Base-by-base conservation (phyloP, 2,329 filamentous ascomycete genomes). In the Alternaria triticimaculans region DNA sequence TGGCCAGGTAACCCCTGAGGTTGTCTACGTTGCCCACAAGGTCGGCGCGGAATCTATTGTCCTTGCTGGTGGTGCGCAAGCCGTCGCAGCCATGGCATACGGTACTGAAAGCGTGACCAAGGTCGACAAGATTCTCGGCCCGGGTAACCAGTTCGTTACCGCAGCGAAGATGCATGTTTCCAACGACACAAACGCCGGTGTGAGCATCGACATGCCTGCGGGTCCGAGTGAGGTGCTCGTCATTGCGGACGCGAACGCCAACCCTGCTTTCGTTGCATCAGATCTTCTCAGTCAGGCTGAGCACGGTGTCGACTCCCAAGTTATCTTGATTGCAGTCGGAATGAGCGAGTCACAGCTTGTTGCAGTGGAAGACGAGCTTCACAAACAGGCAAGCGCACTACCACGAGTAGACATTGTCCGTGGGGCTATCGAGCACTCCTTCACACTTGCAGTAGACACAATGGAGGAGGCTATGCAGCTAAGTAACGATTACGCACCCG, bases 101-200 rank as follows among this genome's bases (percentile, higher is more conserved):
- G 96, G 96, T 51, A 99, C 96, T 0, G 92, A 97, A 81, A 95
- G 90, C 72, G 89, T 99, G 55, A 92, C 86, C 80, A 99, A 99
- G 84, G 96, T 99, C 8, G 96, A 99, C 86, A 99, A 99, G 88
- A 97, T 99, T 72, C 88, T 98, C 12, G 96, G 96, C 0, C 96
- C 96, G 3, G 96, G 96, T 37, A 99, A 99, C 82, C 96, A 98
- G 81, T 99, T 98, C 77, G 96, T 99, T 44, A 99, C 96, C 0
- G 96, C 96, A 1, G 96, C 93, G 56, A 99, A 99, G 87, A 99
- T 99, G 96, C 87, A 94, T 73, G 96, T 99, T 46, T 93, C 91
- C 81, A 99, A 99, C 80, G 96, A 99, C 79, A 98, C 96, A 48
- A 96, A 94, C 64, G 96, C 96, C 12, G 92, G 93, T 21, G 94